Base-by-base conservation (phyloP, 441 rosid species). In the Theobroma grandiflorum region DNA sequence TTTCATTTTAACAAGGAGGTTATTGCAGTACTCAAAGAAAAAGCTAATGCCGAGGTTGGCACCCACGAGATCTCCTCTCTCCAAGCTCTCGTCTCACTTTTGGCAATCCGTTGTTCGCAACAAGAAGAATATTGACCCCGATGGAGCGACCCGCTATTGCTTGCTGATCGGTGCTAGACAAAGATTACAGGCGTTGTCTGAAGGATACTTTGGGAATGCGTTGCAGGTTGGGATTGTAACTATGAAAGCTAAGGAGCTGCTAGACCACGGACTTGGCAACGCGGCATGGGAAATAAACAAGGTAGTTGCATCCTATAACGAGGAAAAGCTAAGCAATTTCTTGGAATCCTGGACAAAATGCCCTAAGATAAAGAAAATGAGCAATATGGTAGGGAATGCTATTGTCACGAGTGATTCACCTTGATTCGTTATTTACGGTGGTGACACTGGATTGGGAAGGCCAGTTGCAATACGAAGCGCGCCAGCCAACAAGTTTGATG, bases 391-490 rank as follows among this genome's bases (percentile, higher is more conserved):
- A 15, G 26, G 40, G 8, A 66, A 57, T 40, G 6, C 31, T 9
- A 3, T 88, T 12, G 0, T 16, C 4, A 31, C 49, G 1, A 8
- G 79, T 37, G 81, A 88, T 72, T 89, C 89, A 0, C 90, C 89
- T 0, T 8, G 88, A 65, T 85, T 86, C 66, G n/a, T 86, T 47
- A 78, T 87, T 37, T 90, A 85, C 26, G 79, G 85, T 0, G 84
- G 79, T 3, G 86, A 90, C 7, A 90, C 90, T 10, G 90, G 89
- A 2, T 86, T 86, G 91, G 89, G 89, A 4, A 89, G 55, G 58
- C 89, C 90, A 5, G 20, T 86, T 3, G 86, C 92, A 0, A 82
- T 77, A 12, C 58, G 83, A 22, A 31, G 59, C 61, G 10, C 80
- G 47, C 5, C 8, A 31, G 2, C 65, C 84, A 47, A 8, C 63